Percentiles rank a stretch among this genome's conserved stretches.
Conservation (phyloP, 139 green algal genomes). For the Zygnema cylindricum region DNA sequence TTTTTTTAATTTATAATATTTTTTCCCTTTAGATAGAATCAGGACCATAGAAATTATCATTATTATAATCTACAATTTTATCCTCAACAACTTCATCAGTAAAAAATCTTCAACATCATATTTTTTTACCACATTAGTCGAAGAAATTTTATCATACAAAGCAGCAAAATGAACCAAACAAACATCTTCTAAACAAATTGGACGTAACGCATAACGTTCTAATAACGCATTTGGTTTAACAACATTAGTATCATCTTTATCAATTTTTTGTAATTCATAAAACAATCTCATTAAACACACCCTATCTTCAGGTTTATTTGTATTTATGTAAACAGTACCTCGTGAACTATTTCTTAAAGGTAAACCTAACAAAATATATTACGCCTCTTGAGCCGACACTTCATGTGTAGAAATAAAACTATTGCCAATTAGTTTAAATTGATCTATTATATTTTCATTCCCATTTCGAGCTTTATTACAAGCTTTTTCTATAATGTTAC, state of each 20-base stretch:
- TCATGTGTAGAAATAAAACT: not conserved
- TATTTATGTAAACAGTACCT: conserved; percentile 1
- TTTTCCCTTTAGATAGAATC: not conserved
- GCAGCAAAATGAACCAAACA: conserved; percentile 9
- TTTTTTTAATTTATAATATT: not conserved
- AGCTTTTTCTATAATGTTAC: not conserved
- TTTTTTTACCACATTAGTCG: not conserved
- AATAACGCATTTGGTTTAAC: conserved; percentile 24
- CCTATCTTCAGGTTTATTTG: not conserved
- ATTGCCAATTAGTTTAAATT: not conserved
- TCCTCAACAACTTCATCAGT: not conserved
- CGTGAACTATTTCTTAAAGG: not conserved
- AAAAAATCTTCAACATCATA: not conserved
- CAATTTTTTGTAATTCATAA: not conserved
- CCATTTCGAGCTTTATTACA: not conserved
- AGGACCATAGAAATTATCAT: not conserved
- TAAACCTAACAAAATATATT: conserved; percentile 5
- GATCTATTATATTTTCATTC: not conserved
- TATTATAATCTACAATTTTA: not conserved
- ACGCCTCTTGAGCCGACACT: conserved; percentile 20
- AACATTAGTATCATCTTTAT: not conserved
- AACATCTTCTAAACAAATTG: not conserved
- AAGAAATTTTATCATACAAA: not conserved
- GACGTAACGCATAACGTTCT: not conserved
- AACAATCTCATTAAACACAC: not conserved